Evolutionary conservation across 2,329 filamentous ascomycete genomes (phyloP), one percentile per base, ranked within the genome.

Genomic region (Zymoseptoria crescenta): DNA sequence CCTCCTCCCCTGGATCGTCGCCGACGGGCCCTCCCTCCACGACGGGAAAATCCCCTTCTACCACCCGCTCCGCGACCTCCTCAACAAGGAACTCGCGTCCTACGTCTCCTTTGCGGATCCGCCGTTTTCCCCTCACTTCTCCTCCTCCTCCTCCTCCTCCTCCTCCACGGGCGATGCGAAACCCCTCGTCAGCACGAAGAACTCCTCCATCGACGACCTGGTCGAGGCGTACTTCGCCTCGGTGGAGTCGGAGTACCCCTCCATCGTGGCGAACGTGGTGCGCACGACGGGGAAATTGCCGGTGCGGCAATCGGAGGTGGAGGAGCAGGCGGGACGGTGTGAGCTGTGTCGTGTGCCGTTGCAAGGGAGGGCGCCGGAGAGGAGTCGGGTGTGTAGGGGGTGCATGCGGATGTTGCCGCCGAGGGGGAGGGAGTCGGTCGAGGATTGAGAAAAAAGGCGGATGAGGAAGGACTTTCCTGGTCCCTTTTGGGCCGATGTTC

Each of bases 231-330:
- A 96, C 73, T 96, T 99, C 69, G 83, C 85, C 65, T 87, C 85
- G 49, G 90, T 96, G 16, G 92, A 96, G 71, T 83, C 85, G 64
- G 88, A 87, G 60, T 96, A 95, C 69, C 89, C 92, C 2, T 90
- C 89, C 57, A 91, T 97, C 58, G 92, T 99, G 65, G 88, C 92
- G 30, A 99, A 99, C 72, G 94, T 99, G 8, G 93, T 96, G 4
- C 85, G 91, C 62, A 99, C 93, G 35, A 87, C 89, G n/a, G 87
- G 85, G 55, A 96, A 95, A 74, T 80, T 97, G 49, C 79, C 85
- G 52, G 75, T 83, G 27, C n/a, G n/a, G n/a, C 71, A 77, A 0
- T 66, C 7, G 69, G 67, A 20, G 70, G 66, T 6, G 69, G 67
- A 20, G 70, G 64, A 51, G 70, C 69, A 67, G 61, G 60, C 67